Evolutionary conservation across 169 alveolate genomes (phyloP), one percentile per base, ranked within the genome.

Genomic region (Babesia bovis): DNA sequence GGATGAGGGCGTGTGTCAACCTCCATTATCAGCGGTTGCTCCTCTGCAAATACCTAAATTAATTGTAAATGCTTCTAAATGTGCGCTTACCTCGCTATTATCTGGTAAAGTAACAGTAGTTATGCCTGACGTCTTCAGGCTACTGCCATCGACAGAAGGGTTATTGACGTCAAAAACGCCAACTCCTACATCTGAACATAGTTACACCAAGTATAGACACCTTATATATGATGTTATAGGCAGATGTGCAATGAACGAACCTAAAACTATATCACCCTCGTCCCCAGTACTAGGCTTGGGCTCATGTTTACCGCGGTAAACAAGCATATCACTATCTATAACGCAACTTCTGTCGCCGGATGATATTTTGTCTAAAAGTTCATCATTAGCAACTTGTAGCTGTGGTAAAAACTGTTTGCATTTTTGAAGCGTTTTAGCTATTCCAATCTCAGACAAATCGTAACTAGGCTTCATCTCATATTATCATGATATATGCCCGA

Each of bases 101-200:
- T 32, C 49, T 3, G 66, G 63, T 5, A 78, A 36, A 30, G 71
- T 32, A 4, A 78, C 74, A 10, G 66, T 49, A 3, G 82, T 35
- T 7, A 78, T 61, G 23, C 86, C 86, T 41, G 74, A 50, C 4
- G 51, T 35, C 69, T 55, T 59, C 25, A 69, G 58, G 65, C 56
- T 28, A 25, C 63, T 44, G 9, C 68, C 82, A 1, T 63, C 60
- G 17, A 47, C 65, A 3, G 47, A n/a, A 23, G n/a, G 9, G 36
- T 63, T 73, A 44, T 68, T 61, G 30, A 78, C 86, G 60, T 78
- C 86, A 49, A 59, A 78, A 28, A 78, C 86, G 6, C 86, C 86
- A 1, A 69, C 81, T 21, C 86, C 86, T 7, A 78, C 86, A 35
- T 78, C 86, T 78, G 76, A 1, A 47, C 21, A 63, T 9, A 12